Conservation (phyloP, 2,329 filamentous ascomycete species). For the Bisporella sp. region DNA sequence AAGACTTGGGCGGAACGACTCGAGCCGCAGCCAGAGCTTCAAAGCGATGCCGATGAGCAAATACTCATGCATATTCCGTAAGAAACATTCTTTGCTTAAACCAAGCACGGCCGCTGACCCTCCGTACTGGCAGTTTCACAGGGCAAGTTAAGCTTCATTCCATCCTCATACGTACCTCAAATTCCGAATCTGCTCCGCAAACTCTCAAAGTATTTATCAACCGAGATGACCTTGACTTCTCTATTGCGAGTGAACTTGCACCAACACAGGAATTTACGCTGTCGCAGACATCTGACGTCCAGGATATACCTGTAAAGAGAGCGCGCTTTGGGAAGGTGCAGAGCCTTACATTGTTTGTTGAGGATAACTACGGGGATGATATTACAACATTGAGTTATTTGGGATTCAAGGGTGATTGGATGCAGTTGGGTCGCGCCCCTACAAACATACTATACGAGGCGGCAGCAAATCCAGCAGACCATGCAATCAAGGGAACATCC, state of each 20-base stretch:
- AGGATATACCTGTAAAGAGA: constrained; percentile 84
- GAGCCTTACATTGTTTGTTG: constrained; percentile 76
- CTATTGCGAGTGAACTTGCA: constrained; percentile 58
- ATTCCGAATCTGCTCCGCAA: constrained; percentile 62
- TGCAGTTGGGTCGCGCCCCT: constrained; percentile 76
- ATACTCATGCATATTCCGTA: constrained; percentile 88
- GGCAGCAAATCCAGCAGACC: constrained; percentile 84
- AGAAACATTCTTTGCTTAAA: constrained; percentile 29
- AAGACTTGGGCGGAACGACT: constrained; percentile 89
- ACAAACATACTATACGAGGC: constrained; percentile 88
- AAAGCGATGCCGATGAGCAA: constrained; percentile 86
- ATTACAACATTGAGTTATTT: constrained; percentile 74
- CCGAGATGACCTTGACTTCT: constrained; percentile 80
- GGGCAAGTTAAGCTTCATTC: constrained; percentile 90
- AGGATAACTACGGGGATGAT: constrained; percentile 81
- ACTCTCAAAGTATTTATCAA: constrained; percentile 88
- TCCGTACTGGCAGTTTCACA: constrained; percentile 59
- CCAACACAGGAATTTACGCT: constrained; percentile 74
- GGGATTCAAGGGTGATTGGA: constrained; percentile 92
- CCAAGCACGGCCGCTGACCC: background rate
- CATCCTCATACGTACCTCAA: constrained; percentile 75
- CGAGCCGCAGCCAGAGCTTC: constrained; percentile 63
- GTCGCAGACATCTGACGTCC: constrained; percentile 70
- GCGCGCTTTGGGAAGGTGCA: constrained; percentile 84
- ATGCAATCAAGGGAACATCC: constrained; percentile 56